Base-by-base conservation (phyloP, 352 stramenopile species). In the Globisporangium mamillatum region DNA sequence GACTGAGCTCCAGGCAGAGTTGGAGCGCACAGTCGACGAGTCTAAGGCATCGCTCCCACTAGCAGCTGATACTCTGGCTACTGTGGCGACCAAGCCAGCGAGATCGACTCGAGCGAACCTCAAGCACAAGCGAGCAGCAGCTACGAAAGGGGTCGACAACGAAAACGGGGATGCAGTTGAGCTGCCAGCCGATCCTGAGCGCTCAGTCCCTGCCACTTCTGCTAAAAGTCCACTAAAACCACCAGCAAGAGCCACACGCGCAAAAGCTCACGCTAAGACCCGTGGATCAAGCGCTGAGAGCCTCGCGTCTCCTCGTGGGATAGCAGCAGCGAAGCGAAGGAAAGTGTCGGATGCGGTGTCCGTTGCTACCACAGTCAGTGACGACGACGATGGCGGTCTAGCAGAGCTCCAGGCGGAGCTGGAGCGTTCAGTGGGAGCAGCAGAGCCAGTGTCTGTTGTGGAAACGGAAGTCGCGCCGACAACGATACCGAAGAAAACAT, bases 351-450 rank as follows among this genome's bases (percentile, higher is more conserved):
- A 71, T 24, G 59, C 67, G 3, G 58, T 67, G 8, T 78, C 69
- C 29, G 55, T 56, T 6, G 65, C 62, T 1, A 67, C 68, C 16
- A 75, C 71, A 3, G 70, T 77, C 34, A 78, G 25, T 18, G 54
- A 60, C 34, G 54, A 67, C 60, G 77, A 76, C 57, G 52, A 58
- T n/a, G 70, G 70, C 9, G 56, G 69, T 1, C 63, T 82, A 29
- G 67, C 56, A 16, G 75, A 79, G 46, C 67, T 82, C 5, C 50
- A 86, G 69, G 70, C 67, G 12, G 69, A 83, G 53, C 38, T 83
- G 9, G 60, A 44, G n/a, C 36, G 56, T n/a, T 64, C 60, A 25
- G 25, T 38, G 9, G 7, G 16, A 3, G 34, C 14, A 24, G 27
- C 32, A 60, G 27, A 38, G 12, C 27, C 27, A 25, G 29, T 9